Conservation (phyloP, 306 rosid genomes). For the Quercus aquifolioides region DNA sequence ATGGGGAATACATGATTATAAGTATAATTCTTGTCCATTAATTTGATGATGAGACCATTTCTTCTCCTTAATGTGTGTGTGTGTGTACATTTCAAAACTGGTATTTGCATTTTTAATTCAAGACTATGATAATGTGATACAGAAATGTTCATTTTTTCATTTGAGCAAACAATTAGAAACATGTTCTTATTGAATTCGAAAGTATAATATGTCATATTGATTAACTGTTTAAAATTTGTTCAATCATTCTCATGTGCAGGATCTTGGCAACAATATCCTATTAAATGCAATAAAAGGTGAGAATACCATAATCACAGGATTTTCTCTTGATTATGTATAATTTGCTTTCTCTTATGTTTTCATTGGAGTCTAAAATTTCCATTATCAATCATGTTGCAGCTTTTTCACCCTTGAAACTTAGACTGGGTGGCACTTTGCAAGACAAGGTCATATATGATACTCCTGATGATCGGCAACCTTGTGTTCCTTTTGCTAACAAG, state of each 20-base stretch:
- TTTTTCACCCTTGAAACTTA: slow-evolving; percentile 81
- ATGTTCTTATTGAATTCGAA: neutral
- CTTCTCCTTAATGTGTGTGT: no score
- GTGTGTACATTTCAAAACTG: no score
- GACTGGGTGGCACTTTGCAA: slow-evolving; percentile 90
- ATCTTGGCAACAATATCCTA: slow-evolving; percentile 61
- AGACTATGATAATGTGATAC: neutral
- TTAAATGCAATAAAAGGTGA: slow-evolving; percentile 82
- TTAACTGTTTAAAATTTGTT: neutral
- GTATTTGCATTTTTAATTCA: neutral
- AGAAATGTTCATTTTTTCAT: neutral
- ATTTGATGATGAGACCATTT: neutral
- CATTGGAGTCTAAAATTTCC: slow-evolving; percentile 5
- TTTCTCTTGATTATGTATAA: neutral
- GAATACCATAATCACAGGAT: slow-evolving; percentile 2
- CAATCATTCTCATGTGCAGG: slow-evolving; percentile 47
- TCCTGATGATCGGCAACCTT: slow-evolving; percentile 42
- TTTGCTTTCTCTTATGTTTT: neutral
- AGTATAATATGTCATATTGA: neutral
- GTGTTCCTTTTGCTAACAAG: slow-evolving; percentile 50
- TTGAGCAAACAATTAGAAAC: neutral
- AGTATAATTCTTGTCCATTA: neutral
- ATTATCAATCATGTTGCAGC: slow-evolving; percentile 55
- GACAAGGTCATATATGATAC: slow-evolving; percentile 77
- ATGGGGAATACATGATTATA: neutral